Percentiles rank a stretch among this genome's conserved stretches.
These are phyloP conservation scores for Suhomyces bolitotheri DNA, from an alignment of 1,139 yeast genomes.

Conservation along the genomic window DNA sequence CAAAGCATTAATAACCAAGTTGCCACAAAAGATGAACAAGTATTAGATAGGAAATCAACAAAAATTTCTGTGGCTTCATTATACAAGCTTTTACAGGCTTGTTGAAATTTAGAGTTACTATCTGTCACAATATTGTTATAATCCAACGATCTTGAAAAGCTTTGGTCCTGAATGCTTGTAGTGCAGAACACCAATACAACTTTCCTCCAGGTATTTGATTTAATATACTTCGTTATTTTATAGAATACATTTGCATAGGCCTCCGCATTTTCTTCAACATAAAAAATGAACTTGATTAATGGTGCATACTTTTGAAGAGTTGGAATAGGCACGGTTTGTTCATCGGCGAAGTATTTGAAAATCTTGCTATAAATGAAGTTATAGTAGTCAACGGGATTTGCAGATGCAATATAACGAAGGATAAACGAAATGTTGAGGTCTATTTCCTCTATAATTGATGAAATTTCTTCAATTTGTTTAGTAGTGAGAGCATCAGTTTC, in stretches of 20 bases:
- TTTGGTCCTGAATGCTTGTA: slow-evolving; percentile 54
- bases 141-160: slow-evolving; percentile 57
- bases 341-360: slow-evolving; percentile 33
- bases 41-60: slow-evolving; percentile 24
- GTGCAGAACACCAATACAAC: slow-evolving; percentile 52
- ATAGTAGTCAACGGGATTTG: slow-evolving; percentile 55
- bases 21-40: slow-evolving; percentile 31
- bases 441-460: slow-evolving; percentile 29
- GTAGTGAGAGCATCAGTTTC: slow-evolving; percentile 1
- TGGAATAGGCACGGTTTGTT: slow-evolving; percentile 46
- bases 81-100: slow-evolving; percentile 32
- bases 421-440: slow-evolving; percentile 48
- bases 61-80: slow-evolving; percentile 34
- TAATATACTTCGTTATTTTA: slow-evolving; percentile 41
- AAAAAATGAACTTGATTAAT: slow-evolving; percentile 49
- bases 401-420: slow-evolving; percentile 52
- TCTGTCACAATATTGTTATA: slow-evolving; percentile 34
- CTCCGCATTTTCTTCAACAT: slow-evolving; percentile 37
- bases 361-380: slow-evolving; percentile 39
- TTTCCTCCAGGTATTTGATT: slow-evolving; percentile 56
- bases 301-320: slow-evolving; percentile 47
- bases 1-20: slow-evolving; percentile 40
- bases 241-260: slow-evolving; percentile 42
- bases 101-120: slow-evolving; percentile 28
- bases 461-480: slow-evolving; percentile 4